Conservation (phyloP, 2,329 filamentous ascomycete genomes). For the Delphinella strobiligena region DNA sequence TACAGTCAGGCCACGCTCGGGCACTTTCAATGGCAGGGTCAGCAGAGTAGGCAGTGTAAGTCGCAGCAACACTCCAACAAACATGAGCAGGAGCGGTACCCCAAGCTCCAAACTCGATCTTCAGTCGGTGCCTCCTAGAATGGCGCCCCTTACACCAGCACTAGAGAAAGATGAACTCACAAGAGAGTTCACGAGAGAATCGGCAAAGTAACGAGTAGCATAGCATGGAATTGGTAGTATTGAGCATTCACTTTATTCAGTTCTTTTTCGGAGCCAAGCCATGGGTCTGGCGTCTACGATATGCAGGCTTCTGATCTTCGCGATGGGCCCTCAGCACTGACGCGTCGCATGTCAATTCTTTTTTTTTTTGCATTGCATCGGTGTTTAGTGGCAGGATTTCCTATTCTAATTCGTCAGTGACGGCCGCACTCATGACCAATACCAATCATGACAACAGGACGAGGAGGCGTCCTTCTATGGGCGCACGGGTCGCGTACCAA, state of each 20-base stretch:
- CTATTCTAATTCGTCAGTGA: not conserved
- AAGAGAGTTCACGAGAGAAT: slow-evolving; percentile 1
- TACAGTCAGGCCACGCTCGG: slow-evolving; percentile 20
- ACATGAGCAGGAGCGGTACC: slow-evolving; percentile 4
- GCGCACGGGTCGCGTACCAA: too few relatives aligned
- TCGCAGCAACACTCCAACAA: slow-evolving; percentile 11
- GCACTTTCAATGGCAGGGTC: slow-evolving; percentile 16
- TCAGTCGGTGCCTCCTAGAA: slow-evolving; percentile 3
- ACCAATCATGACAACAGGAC: too few relatives aligned
- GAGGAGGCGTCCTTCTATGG: too few relatives aligned
- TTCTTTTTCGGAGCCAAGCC: too few relatives aligned
- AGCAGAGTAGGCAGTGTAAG: slow-evolving; percentile 7
- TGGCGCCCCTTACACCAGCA: slow-evolving; percentile 12
- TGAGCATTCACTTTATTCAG: too few relatives aligned
- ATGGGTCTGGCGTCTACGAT: too few relatives aligned
- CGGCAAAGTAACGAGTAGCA: not conserved
- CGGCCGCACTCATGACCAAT: too few relatives aligned
- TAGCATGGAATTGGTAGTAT: too few relatives aligned
- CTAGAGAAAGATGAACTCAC: slow-evolving; percentile 13
- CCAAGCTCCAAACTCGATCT: slow-evolving; percentile 8
- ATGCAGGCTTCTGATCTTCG: too few relatives aligned
- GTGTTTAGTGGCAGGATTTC: not conserved
- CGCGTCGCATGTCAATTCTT: not conserved
- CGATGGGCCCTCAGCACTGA: too few relatives aligned
- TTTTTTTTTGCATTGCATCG: not conserved